phyloP scores from a whole-genome alignment of 371 early-diverging fungal species.

The Mucor lusitanicus region DNA sequence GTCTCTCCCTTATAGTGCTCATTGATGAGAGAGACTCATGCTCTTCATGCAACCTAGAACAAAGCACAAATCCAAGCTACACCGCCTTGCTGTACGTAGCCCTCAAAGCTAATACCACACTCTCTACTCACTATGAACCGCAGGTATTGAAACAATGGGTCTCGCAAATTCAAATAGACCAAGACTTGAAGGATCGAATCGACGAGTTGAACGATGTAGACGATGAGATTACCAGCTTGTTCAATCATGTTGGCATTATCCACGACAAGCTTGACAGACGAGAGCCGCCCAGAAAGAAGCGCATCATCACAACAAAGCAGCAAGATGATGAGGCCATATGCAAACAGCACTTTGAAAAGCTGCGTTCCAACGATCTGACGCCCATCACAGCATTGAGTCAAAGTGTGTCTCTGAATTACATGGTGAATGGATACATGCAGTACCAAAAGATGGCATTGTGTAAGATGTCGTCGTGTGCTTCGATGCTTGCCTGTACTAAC shows the following conservation, averaged over 20 bases:
- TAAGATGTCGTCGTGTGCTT: background rate
- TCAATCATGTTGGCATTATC: background rate
- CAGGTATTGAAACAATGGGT: conserved; percentile 14
- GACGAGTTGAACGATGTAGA: conserved; percentile 12
- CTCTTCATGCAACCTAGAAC: background rate
- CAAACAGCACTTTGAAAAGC: background rate
- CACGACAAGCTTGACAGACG: background rate
- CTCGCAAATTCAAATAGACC: conserved; percentile 1
- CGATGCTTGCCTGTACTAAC: background rate
- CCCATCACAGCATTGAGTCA: background rate
- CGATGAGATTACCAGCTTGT: conserved; percentile 14
- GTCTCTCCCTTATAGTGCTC: too few species aligned
- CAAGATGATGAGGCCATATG: background rate
- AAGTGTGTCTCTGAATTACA: background rate
- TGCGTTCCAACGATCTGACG: conserved; percentile 1
- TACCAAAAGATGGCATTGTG: conserved; percentile 7
- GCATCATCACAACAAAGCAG: background rate
- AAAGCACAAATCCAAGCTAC: background rate
- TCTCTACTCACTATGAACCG: background rate
- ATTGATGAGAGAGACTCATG: background rate
- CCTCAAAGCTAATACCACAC: background rate
- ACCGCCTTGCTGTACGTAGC: conserved; percentile 5
- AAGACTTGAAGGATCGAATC: background rate
- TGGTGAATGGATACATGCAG: conserved; percentile 10
- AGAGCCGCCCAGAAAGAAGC: conserved; percentile 5